Percentiles rank a stretch among this genome's conserved stretches.
These are phyloP conservation scores for Lichtheimia hyalospora DNA, from an alignment of 371 early-diverging fungal genomes.

Conservation along the genomic window DNA sequence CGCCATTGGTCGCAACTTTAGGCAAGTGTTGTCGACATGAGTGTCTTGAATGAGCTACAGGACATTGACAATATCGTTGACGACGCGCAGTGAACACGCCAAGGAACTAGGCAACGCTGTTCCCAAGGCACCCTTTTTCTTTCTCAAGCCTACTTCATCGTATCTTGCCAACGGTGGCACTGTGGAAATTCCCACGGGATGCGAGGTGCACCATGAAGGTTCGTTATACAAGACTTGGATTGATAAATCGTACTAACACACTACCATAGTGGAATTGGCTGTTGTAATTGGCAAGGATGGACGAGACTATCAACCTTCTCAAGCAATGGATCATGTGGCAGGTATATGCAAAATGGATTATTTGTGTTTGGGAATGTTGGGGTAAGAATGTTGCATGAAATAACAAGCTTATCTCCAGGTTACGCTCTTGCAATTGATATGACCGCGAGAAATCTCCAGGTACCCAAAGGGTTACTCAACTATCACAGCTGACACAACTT, in stretches of 20 bases:
- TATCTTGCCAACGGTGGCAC: constrained; percentile 69
- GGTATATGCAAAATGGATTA: constrained; percentile 30
- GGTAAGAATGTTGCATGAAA: not conserved
- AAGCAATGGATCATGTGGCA: constrained; percentile 70
- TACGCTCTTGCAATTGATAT: constrained; percentile 92
- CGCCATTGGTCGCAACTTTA: constrained; percentile 89
- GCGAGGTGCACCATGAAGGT: constrained; percentile 90
- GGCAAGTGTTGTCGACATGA: constrained; percentile 15
- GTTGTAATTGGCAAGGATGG: constrained; percentile 89
- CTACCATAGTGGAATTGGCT: constrained; percentile 77
- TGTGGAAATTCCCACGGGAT: constrained; percentile 81
- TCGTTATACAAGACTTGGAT: not conserved
- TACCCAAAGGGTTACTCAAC: constrained; percentile 4
- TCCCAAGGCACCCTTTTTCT: constrained; percentile 88
- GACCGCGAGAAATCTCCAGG: constrained; percentile 90
- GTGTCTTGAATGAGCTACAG: not conserved
- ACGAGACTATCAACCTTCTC: constrained; percentile 65
- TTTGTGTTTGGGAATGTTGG: not conserved
- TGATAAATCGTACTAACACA: not conserved
- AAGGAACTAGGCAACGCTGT: constrained; percentile 92
- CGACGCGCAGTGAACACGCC: constrained; percentile 72
- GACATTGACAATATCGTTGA: too few relatives aligned
- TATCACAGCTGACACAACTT: not conserved
- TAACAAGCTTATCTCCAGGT: constrained; percentile 41
- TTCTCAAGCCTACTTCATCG: constrained; percentile 93